Evolutionary conservation across 805 yeast species (phyloP), one percentile per base, ranked within the genome.

Genomic region (Schwanniomyces polymorphus): DNA sequence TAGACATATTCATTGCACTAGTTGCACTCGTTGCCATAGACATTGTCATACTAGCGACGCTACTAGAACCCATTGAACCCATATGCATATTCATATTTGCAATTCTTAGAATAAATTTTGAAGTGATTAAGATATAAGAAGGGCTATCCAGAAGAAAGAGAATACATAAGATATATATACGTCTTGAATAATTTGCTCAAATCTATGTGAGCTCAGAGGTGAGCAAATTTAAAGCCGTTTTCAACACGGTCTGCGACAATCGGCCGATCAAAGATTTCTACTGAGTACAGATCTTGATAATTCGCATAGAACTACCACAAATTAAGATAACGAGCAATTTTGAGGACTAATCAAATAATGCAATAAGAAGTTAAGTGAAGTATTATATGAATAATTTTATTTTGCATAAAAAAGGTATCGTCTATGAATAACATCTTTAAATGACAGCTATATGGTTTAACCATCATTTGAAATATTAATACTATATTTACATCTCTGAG

Each of bases 101-200:
- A 28, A 28, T 28, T 28, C 3, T 12, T 11, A 12, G 12, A 9
- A 12, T 11, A 12, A 28, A 80, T 81, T 56, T 60, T 82, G 14
- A 21, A 21, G 23, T 21, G 5, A 21, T 21, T 4, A 4, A 27
- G 29, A 11, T 28, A 28, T 28, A 28, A 5, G 31, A 28, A 10
- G 12, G 12, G 12, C 14, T 28, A 12, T 11, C 7, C 7, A 14
- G 14, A 9, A 31, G 21, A 7, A 31, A 58, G 16, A 69, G 81
- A 23, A 72, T 80, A 0, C 53, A 63, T 4, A 71, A 50, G 86
- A 86, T 1, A 77, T 80, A 46, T 67, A 81, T 5, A 67, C 82
- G 35, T 79, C 80, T 55, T 60, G 81, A 81, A 82, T 51, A 75
- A 81, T 47, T 88, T 31, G 35, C 35, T 31, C 35, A 31, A 7